Percentiles rank a stretch among this genome's conserved stretches.
phyloP scores from a whole-genome alignment of 2,329 filamentous ascomycete species.

The Fonsecaea monophora region DNA sequence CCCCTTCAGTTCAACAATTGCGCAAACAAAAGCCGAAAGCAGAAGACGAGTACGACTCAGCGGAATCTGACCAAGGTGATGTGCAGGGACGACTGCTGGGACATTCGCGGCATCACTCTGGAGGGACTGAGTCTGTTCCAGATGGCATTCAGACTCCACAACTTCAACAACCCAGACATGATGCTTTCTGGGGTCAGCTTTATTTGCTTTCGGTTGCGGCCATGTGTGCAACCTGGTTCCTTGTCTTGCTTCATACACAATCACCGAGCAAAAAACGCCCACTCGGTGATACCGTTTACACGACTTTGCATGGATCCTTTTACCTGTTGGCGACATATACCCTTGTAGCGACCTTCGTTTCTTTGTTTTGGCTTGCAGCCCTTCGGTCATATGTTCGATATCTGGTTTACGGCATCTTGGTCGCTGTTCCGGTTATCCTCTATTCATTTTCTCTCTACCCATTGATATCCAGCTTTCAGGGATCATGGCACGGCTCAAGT shows the following conservation, averaged over 20 bases:
- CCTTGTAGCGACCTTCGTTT: slow-evolving; percentile 84
- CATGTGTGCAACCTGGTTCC: slow-evolving; percentile 84
- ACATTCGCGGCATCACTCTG: slow-evolving; percentile 56
- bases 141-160: slow-evolving; percentile 64
- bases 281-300: slow-evolving; percentile 93
- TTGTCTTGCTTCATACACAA: slow-evolving; percentile 88
- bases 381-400: slow-evolving; percentile 85
- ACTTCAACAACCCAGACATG: slow-evolving; percentile 77
- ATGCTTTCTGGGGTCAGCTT: slow-evolving; percentile 89
- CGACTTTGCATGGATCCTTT: slow-evolving; percentile 82
- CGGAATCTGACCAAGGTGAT: slow-evolving; percentile 60
- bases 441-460: slow-evolving; percentile 91
- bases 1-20: slow-evolving; percentile 65
- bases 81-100: slow-evolving; percentile 42
- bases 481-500: slow-evolving; percentile 73
- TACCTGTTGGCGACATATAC: slow-evolving; percentile 91
- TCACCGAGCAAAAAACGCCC: slow-evolving; percentile 71
- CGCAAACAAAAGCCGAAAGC: slow-evolving; percentile 53
- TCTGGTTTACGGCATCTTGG: slow-evolving; percentile 79
- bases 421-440: slow-evolving; percentile 84
- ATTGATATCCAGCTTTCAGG: slow-evolving; percentile 86
- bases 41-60: slow-evolving; percentile 47
- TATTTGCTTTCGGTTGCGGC: slow-evolving; percentile 85
- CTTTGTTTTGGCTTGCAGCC: slow-evolving; percentile 86
- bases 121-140: slow-evolving; percentile 60